Evolutionary conservation across 495 filamentous ascomycete genomes (phyloP).

Genomic region (Friedmanniomyces simplex): DNA sequence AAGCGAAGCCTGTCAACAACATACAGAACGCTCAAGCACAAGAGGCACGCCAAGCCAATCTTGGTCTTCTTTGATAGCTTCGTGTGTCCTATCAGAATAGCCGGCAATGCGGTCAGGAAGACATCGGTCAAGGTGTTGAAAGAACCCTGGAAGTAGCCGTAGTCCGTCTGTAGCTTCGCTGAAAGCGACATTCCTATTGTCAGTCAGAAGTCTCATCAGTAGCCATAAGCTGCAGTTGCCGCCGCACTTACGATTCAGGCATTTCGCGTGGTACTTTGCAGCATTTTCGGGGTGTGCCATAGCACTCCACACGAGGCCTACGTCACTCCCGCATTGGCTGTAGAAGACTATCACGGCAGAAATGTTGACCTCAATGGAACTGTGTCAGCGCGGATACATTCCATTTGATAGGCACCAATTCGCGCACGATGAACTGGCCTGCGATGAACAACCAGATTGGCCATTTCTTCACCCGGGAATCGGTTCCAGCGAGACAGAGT

Average conservation of each 20-base stretch:
- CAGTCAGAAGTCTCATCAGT: too few species aligned
- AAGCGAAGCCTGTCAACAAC: neutral
- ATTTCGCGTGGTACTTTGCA: neutral
- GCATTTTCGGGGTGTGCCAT: neutral
- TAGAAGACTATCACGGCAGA: too few species aligned
- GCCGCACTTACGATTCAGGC: neutral
- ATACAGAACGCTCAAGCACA: constrained; percentile 19
- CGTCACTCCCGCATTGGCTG: constrained; percentile 12
- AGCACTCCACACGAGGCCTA: constrained; percentile 8
- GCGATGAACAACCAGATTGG: constrained; percentile 12
- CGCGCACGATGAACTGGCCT: neutral
- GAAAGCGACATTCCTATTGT: too few species aligned
- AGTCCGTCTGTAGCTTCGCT: constrained; percentile 6
- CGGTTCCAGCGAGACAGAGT: constrained; percentile 16
- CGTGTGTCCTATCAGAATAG: constrained; percentile 15
- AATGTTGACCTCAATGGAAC: too few species aligned
- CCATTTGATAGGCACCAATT: neutral
- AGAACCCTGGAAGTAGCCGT: constrained; percentile 14
- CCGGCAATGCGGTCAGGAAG: constrained; percentile 19
- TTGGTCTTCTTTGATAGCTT: constrained; percentile 10
- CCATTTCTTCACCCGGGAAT: constrained; percentile 11
- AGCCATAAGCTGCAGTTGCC: too few species aligned
- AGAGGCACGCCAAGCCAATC: constrained; percentile 10
- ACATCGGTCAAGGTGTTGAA: constrained; percentile 20
- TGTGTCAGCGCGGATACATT: too few species aligned